phyloP scores from a whole-genome alignment of 257 asterid species.

The Nemophila menziesii region DNA sequence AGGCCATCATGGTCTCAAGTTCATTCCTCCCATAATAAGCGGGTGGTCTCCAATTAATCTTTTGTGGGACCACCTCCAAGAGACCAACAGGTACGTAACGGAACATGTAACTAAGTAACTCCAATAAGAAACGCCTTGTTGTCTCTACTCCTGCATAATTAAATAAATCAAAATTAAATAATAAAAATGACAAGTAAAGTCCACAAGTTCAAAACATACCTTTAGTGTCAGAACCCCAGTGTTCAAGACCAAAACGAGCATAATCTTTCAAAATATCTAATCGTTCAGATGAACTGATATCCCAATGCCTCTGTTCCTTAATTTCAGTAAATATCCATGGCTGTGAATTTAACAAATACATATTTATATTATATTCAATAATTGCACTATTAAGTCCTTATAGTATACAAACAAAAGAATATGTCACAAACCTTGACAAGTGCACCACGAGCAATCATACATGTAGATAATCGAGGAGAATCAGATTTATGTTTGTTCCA shows the following conservation, averaged over 20 bases:
- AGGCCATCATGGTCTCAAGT: constrained; percentile 90
- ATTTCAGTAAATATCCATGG: constrained; percentile 98
- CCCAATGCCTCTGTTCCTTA: constrained; percentile 99
- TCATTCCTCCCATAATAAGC: constrained; percentile 81
- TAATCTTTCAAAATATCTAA: constrained; percentile 70
- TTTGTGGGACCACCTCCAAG: constrained; percentile 65
- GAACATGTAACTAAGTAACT: constrained; percentile 80
- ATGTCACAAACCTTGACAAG: constrained; percentile 71
- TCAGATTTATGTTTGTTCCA: constrained; percentile 68
- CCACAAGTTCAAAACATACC: constrained; percentile 25
- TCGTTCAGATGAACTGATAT: constrained; percentile 77
- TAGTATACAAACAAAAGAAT: too few relatives aligned
- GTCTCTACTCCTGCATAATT: constrained; percentile 84
- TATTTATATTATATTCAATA: too few relatives aligned
- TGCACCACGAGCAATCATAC: constrained; percentile 95
- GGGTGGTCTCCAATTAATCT: constrained; percentile 85
- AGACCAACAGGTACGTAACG: constrained; percentile 91
- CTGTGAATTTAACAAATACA: constrained; percentile 27
- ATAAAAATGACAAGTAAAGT: too few relatives aligned
- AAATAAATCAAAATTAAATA: neutral
- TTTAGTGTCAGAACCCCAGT: constrained; percentile 98
- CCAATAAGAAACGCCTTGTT: constrained; percentile 80
- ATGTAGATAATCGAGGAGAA: constrained; percentile 80
- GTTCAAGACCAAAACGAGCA: constrained; percentile 73
- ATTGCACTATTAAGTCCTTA: too few relatives aligned